A percentile compares a stretch with the other conserved stretches of the same genome.
These are phyloP conservation scores for Gossypium arboreum DNA, from an alignment of 345 rosid species.

Conservation along the genomic window DNA sequence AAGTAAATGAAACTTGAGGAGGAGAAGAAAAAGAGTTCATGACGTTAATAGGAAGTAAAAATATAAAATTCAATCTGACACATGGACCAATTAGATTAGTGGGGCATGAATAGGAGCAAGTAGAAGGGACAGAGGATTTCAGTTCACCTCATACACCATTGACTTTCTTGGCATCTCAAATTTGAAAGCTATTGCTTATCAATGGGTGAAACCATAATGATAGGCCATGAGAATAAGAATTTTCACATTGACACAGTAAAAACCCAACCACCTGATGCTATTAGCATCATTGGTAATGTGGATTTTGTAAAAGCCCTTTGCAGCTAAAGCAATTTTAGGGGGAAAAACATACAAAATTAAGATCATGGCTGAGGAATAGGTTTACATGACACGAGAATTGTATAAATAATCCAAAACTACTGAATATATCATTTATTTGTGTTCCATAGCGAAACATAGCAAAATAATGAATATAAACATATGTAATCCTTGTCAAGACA, in stretches of 20 bases:
- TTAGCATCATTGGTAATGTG: neutral
- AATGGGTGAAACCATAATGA: slow-evolving; percentile 20
- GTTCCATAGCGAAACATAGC: neutral
- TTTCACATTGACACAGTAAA: slow-evolving; percentile 18
- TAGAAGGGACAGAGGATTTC: too few species aligned
- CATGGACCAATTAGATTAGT: too few species aligned
- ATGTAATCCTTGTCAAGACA: neutral
- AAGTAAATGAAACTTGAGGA: too few species aligned
- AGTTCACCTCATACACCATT: neutral
- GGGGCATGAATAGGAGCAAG: too few species aligned
- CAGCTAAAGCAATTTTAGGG: neutral
- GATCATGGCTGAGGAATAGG: neutral
- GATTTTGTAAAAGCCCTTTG: slow-evolving; percentile 19
- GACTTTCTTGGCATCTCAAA: slow-evolving; percentile 21
- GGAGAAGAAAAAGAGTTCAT: too few species aligned
- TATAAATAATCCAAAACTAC: neutral
- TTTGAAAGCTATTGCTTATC: slow-evolving; percentile 27
- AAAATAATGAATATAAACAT: neutral
- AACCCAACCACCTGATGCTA: slow-evolving; percentile 20
- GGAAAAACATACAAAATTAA: neutral
- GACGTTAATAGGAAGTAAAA: too few species aligned
- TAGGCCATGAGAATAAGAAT: slow-evolving; percentile 7
- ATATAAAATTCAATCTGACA: too few species aligned
- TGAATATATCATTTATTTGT: neutral
- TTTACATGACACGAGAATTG: too few species aligned